A percentile compares a stretch with the other conserved stretches of the same genome.
Evolutionary conservation across 1,139 yeast species (phyloP).

Genomic region (Diutina pseudorugosa): DNA sequence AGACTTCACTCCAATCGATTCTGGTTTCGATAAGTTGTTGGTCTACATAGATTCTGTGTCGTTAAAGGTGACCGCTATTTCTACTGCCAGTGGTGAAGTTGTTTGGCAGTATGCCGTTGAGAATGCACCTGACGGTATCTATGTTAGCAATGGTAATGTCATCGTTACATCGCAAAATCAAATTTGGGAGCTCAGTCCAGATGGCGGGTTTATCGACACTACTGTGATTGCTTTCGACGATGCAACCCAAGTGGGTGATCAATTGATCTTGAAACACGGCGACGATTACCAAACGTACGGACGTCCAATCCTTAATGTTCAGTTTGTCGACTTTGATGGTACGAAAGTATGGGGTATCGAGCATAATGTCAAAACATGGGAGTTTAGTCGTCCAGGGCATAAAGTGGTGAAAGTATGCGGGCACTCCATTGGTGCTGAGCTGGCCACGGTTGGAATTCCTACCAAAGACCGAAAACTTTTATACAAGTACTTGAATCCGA

Average conservation of each 20-base stretch:
- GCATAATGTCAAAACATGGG: conserved; percentile 17
- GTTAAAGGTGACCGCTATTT: conserved; percentile 18
- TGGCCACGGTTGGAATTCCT: conserved; percentile 61
- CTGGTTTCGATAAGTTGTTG: conserved; percentile 24
- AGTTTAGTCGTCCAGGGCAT: conserved; percentile 12
- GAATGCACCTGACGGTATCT: conserved; percentile 10
- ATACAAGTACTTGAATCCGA: conserved; percentile 76
- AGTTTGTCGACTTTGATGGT: background rate
- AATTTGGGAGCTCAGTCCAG: conserved; percentile 13
- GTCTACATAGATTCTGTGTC: conserved; percentile 16
- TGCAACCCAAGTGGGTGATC: background rate
- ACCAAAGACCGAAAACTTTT: conserved; percentile 63
- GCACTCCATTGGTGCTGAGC: conserved; percentile 27
- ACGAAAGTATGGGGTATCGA: conserved; percentile 5
- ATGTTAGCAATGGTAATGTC: conserved; percentile 12
- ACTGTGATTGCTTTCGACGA: background rate
- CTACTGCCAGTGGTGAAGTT: conserved; percentile 17
- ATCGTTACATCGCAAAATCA: conserved; percentile 13
- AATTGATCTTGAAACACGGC: conserved; percentile 4
- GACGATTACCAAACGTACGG: conserved; percentile 4
- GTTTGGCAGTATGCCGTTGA: conserved; percentile 15
- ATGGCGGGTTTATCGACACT: conserved; percentile 12
- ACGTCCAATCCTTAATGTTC: no score
- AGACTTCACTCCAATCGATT: conserved; percentile 12
- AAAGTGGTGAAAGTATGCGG: conserved; percentile 11